Base-by-base conservation (phyloP, 164 flowering plant genomes). In the Malania oleifera region DNA sequence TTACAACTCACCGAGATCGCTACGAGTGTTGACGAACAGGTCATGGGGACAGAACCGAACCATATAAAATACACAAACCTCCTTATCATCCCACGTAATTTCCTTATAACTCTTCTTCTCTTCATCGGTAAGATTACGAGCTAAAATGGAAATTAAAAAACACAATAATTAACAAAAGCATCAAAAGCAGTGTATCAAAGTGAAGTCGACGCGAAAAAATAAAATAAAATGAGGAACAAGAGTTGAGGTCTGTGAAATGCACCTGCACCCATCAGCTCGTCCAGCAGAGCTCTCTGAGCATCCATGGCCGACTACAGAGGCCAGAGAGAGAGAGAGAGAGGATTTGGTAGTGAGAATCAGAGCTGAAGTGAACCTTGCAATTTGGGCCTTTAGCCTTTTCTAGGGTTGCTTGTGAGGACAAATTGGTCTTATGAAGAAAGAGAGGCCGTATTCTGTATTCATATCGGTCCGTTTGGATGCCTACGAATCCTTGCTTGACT, bases 231-330 rank as follows among this genome's bases (percentile, higher is more conserved):
- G 23, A 55, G 15, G 60, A 24, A 43, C 15, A 22, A 8, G 38
- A 41, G 50, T 45, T 28, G 38, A 54, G 61, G 26, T 39, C 18
- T 14, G 14, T 31, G 37, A 29, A 53, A 31, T 29, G 15, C 68
- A 93, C 97, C 95, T 73, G 99, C 71, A 17, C 99, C 99, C 99
- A 93, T 90, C 51, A 93, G 87, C 69, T 88, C 97, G 65, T 93
- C 99, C 2, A 93, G 85, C 64, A 93, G 73, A 70, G 97, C 97
- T 73, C 99, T 77, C 65, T 90, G 99, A 35, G 97, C 96, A 73
- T 93, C 99, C 99, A 90, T 93, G 53, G 67, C 54, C 57, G 62
- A 17, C 44, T 35, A 14, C 11, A 64, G 8, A 56, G 45, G 27
- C n/a, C n/a, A n/a, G n/a, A n/a, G n/a, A n/a, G n/a, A n/a, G n/a